Evolutionary conservation across 768 basidiomycete genomes (phyloP), one percentile per base, ranked within the genome.

Genomic region (Xanthoconium purpureum): DNA sequence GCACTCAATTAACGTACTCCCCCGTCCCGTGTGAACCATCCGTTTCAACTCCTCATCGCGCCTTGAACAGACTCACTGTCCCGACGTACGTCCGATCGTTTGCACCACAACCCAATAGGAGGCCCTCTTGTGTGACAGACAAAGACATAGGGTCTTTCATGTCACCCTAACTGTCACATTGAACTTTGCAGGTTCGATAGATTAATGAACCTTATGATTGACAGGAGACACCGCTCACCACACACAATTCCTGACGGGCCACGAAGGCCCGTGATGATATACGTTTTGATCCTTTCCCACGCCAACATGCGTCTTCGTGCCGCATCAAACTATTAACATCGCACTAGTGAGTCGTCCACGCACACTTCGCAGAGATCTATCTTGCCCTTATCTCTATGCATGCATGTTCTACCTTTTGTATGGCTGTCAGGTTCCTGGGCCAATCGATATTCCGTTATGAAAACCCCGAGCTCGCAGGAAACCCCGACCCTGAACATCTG

Each of bases 401-500:
- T 33, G 6, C 40, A 10, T n/a, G n/a, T 24, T 14, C 7, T 15
- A 8, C 15, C 3, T 30, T 28, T 15, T 44, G 47, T 18, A 33
- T 5, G 13, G 3, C 33, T 39, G 58, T 12, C 35, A 14, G 30
- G 37, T 35, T 33, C 45, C 50, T 38, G 45, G 35, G 20, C 36
- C 29, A 28, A 40, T 17, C 37, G 11, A 14, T 28, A 24, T 20
- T 20, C 61, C 43, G 44, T 40, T 47, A 54, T 62, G 57, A 54
- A 63, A 48, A 18, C 56, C 49, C 40, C 50, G 46, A 50, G 37
- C 61, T 60, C 56, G 29, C 61, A 59, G 56, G 17, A 43, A 15
- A 63, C 61, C 61, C 62, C 54, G 62, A 60, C 61, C 61, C 61
- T 63, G 60, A 63, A 45, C 47, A 44, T 51, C 49, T 36, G 47